Conservation (phyloP, 176 grass and related monocot species). For the Aechmea fasciata region DNA sequence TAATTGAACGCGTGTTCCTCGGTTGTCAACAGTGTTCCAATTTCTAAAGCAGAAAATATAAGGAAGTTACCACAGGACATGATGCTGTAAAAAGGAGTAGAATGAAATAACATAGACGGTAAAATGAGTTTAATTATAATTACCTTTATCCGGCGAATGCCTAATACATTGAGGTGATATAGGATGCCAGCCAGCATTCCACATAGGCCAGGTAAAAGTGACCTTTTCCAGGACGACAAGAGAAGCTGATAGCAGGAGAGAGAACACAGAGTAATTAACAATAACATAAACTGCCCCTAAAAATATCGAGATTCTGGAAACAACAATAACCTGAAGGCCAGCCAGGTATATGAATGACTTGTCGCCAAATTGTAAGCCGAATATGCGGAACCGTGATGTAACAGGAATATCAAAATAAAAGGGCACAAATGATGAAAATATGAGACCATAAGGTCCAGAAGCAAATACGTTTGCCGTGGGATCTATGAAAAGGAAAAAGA, state of each 20-base stretch:
- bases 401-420: constrained; percentile 86
- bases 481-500: constrained; percentile 41
- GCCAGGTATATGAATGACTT: constrained; percentile 91
- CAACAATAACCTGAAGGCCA: constrained; percentile 66
- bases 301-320: constrained; percentile 27
- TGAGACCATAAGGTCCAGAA: constrained; percentile 84
- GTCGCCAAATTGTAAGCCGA: constrained; percentile 68
- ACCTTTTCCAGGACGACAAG: constrained; percentile 74
- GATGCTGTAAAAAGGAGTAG: not conserved
- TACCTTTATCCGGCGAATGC: constrained; percentile 70
- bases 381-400: constrained; percentile 67
- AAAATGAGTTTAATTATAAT: not conserved
- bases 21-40: too few species aligned
- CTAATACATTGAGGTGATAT: constrained; percentile 64
- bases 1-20: too few species aligned
- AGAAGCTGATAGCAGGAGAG: constrained; percentile 53
- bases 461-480: constrained; percentile 53
- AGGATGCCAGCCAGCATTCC: constrained; percentile 72
- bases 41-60: too few species aligned
- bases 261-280: constrained; percentile 1
- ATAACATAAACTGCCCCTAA: constrained; percentile 4
- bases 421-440: constrained; percentile 86
- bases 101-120: not conserved
- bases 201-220: constrained; percentile 83
- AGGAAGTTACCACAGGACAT: too few species aligned